Base-by-base conservation (phyloP, 306 rosid species). In the Ammopiptanthus mongolicus region DNA sequence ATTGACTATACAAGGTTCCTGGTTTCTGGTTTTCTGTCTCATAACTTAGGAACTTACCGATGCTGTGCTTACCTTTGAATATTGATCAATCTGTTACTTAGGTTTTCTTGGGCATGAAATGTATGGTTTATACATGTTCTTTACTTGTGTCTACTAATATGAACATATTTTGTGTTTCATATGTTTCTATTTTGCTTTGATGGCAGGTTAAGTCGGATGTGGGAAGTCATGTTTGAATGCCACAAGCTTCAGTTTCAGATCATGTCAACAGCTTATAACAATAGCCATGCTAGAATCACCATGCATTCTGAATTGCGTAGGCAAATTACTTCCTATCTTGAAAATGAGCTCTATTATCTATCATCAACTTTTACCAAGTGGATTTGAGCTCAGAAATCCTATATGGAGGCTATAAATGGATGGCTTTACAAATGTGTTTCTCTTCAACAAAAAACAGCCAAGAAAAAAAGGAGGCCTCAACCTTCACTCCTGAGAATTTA, bases 181-280 rank as follows among this genome's bases (percentile, higher is more conserved):
- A 37, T 44, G 19, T 71, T 76, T 74, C 39, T 46, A n/a, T 65
- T 56, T 72, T 74, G 56, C 65, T 60, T 73, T 15, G 52, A 65
- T 73, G 78, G 48, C 80, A 94, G 98, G 94, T 86, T 94, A 83
- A 86, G 87, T 67, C 92, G 95, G 78, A 94, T 91, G 98, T 94
- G 97, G 98, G 92, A 87, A 65, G 93, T 77, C 84, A 90, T 94
- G 98, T 83, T 46, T 37, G 93, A 88, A 61, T 91, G 95, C 82
- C 97, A 91, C 89, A 90, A 83, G 81, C 93, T 71, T 68, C 98
- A 93, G 82, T 78, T 81, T 60, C 86, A 80, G 82, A 87, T 91
- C 2, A 80, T 93, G 63, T 74, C 89, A 5, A 74, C 78, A 42
- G 92, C 89, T 4, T 61, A 74, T 74, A 82, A 34, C 78, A 86